phyloP scores from a whole-genome alignment of 495 filamentous ascomycete species.

The Penicillium paradoxum region DNA sequence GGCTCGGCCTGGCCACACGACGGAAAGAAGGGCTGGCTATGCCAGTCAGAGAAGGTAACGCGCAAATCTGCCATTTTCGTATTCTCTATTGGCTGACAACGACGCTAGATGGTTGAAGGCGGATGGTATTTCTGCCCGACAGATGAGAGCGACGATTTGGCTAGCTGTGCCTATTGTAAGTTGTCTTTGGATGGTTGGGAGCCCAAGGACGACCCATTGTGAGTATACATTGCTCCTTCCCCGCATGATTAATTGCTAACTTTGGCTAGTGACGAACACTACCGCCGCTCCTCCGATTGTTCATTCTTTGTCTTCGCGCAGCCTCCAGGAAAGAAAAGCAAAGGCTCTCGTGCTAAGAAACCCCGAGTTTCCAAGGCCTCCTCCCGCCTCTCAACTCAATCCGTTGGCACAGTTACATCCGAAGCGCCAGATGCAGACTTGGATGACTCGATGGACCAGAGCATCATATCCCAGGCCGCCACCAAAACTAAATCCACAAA shows the following conservation, averaged over 20 bases:
- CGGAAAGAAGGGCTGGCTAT: constrained; percentile 78
- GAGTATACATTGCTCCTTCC: constrained; percentile 32
- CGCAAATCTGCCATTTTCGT: neutral
- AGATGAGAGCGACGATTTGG: constrained; percentile 73
- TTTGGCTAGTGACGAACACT: constrained; percentile 71
- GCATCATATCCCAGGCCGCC: constrained; percentile 50
- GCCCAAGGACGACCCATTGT: constrained; percentile 81
- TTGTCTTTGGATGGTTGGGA: constrained; percentile 89
- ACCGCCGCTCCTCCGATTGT: constrained; percentile 70
- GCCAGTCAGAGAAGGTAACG: constrained; percentile 76
- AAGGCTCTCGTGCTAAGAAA: constrained; percentile 48
- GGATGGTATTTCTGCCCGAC: constrained; percentile 92
- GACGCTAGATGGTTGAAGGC: constrained; percentile 73
- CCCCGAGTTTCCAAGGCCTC: constrained; percentile 60
- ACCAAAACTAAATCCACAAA: constrained; percentile 54
- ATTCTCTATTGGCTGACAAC: constrained; percentile 14
- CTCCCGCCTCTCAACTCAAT: constrained; percentile 66
- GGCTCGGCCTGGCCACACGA: constrained; percentile 79
- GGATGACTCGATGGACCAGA: constrained; percentile 60
- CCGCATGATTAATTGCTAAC: constrained; percentile 23
- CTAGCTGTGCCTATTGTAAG: constrained; percentile 82
- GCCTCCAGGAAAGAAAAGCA: constrained; percentile 38
- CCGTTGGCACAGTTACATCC: constrained; percentile 48
- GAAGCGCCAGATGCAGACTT: constrained; percentile 52
- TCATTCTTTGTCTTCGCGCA: constrained; percentile 65